Evolutionary conservation across 169 alveolate genomes (phyloP).

Genomic region (Cryptosporidium sp.): DNA sequence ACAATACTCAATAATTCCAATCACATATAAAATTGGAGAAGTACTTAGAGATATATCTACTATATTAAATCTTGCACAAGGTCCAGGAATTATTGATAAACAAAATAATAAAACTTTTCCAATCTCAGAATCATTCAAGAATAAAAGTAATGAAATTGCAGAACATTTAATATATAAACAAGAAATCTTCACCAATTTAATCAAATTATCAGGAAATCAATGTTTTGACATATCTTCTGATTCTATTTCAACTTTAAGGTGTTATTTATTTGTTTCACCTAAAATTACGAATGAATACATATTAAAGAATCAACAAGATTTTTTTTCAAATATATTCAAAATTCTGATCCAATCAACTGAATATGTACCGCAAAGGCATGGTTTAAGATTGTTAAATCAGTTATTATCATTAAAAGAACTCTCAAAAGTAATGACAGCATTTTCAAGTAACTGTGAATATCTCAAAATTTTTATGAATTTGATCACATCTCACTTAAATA

Average conservation of each 20-base stretch:
- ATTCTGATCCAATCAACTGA: conserved; percentile 49
- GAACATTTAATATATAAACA: conserved; percentile 22
- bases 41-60: conserved; percentile 59
- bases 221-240: conserved; percentile 71
- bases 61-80: conserved; percentile 42
- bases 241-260: conserved; percentile 51
- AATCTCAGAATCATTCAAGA: conserved; percentile 10
- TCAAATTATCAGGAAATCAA: conserved; percentile 52
- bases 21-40: conserved; percentile 64
- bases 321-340: conserved; percentile 29
- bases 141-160: conserved; percentile 28
- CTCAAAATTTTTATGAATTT: conserved; percentile 48
- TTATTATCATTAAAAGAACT: conserved; percentile 38
- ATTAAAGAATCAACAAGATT: conserved; percentile 17
- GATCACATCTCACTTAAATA: conserved; percentile 28
- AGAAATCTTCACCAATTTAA: conserved; percentile 26
- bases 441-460: conserved; percentile 39
- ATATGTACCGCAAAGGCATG: conserved; percentile 72
- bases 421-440: conserved; percentile 57
- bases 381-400: conserved; percentile 56
- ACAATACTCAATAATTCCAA: conserved; percentile 27
- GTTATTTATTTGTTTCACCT: conserved; percentile 71
- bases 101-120: conserved; percentile 61
- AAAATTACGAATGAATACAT: conserved; percentile 51
- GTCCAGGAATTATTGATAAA: conserved; percentile 56